Percentiles rank a stretch among this genome's conserved stretches.
These are phyloP conservation scores for Ganoderma lingzhi DNA, from an alignment of 1,284 basidiomycete species.

Conservation along the genomic window DNA sequence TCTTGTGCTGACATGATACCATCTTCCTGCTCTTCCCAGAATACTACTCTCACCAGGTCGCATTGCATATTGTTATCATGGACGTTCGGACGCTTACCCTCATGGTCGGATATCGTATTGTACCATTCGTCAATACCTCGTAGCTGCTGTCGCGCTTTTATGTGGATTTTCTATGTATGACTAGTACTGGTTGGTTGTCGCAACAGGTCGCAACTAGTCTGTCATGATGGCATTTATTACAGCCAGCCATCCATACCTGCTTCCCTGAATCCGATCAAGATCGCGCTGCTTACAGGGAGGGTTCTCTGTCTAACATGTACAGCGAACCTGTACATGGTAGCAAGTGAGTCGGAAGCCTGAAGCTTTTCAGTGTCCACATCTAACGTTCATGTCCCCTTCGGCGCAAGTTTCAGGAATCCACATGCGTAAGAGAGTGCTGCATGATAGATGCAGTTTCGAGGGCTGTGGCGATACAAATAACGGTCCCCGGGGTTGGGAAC, in stretches of 20 bases:
- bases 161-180: not conserved
- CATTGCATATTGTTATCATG: slow-evolving; percentile 4
- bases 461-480: too few species aligned
- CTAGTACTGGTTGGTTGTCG: not conserved
- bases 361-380: not conserved
- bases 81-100: not conserved
- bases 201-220: too few species aligned
- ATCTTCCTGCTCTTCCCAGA: slow-evolving; percentile 3
- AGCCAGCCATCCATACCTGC: not conserved
- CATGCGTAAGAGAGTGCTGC: not conserved
- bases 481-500: too few species aligned
- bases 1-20: slow-evolving; percentile 11
- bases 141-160: not conserved
- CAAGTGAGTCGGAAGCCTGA: not conserved
- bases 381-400: not conserved
- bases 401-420: not conserved
- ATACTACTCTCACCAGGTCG: not conserved
- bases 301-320: not conserved
- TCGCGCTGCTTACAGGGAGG: not conserved
- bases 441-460: not conserved
- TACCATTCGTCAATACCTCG: not conserved
- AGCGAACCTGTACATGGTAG: not conserved
- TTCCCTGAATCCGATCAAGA: not conserved
- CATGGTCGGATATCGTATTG: slow-evolving; percentile 6
- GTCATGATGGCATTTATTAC: too few species aligned